phyloP scores from a whole-genome alignment of 225 moss, liverwort and hornwort species.

The Takakia lepidozioides region DNA sequence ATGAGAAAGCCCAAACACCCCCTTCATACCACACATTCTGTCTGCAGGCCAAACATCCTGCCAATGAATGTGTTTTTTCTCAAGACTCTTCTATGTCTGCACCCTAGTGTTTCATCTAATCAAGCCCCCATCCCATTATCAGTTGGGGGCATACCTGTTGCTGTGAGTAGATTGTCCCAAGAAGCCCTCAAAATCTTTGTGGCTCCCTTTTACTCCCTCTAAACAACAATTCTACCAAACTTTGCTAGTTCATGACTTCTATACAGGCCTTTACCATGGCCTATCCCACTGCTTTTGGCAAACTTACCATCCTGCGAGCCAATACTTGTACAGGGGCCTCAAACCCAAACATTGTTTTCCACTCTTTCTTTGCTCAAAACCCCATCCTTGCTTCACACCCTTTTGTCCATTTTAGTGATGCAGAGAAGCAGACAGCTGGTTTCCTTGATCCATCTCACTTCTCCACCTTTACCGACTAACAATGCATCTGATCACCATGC shows the following conservation, averaged over 20 bases:
- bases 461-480: neutral
- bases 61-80: neutral
- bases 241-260: no score
- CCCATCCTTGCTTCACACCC: constrained; percentile 1
- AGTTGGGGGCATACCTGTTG: constrained; percentile 4
- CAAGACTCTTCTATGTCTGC: neutral
- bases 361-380: neutral
- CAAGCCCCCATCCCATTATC: constrained; percentile 1
- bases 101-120: constrained; percentile 5
- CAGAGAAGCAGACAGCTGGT: no score
- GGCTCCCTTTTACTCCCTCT: constrained; percentile 2
- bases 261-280: no score
- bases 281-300: no score
- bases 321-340: no score
- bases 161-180: constrained; percentile 1
- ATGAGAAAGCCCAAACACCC: constrained; percentile 6
- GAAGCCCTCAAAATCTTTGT: constrained; percentile 19
- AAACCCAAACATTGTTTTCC: no score
- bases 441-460: no score
- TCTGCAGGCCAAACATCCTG: neutral
- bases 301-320: no score
- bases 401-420: neutral
- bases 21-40: neutral
- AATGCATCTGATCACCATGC: constrained; percentile 50
- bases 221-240: no score